phyloP scores from a whole-genome alignment of 805 yeast species.

The Grigorovia jiainica region DNA sequence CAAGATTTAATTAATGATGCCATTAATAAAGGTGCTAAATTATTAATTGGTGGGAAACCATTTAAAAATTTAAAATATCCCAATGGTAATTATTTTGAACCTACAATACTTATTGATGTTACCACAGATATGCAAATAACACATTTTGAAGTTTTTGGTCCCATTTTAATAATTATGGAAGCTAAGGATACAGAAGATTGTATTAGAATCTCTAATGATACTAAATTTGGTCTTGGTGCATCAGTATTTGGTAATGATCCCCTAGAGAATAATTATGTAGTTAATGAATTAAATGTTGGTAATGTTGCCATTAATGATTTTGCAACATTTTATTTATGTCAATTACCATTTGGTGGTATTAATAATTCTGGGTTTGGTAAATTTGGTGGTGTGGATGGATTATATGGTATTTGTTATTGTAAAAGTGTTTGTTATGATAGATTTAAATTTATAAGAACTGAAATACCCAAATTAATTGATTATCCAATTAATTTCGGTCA shows the following conservation, averaged over 20 bases:
- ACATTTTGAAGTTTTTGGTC: slow-evolving; percentile 89
- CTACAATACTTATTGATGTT: slow-evolving; percentile 81
- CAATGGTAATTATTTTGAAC: slow-evolving; percentile 87
- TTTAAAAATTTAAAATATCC: slow-evolving; percentile 87
- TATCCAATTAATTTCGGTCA: slow-evolving; percentile 63
- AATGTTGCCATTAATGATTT: slow-evolving; percentile 96
- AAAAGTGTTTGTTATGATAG: slow-evolving; percentile 84
- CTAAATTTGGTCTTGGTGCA: slow-evolving; percentile 85
- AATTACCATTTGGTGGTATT: slow-evolving; percentile 93
- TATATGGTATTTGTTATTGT: slow-evolving; percentile 78
- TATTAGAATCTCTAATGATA: slow-evolving; percentile 65
- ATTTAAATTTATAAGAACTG: slow-evolving; percentile 56
- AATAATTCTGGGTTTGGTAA: slow-evolving; percentile 94
- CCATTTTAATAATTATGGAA: slow-evolving; percentile 69
- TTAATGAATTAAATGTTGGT: slow-evolving; percentile 63
- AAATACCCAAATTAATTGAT: slow-evolving; percentile 82
- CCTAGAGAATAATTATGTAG: slow-evolving; percentile 49
- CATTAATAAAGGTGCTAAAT: slow-evolving; percentile 67
- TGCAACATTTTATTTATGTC: slow-evolving; percentile 93
- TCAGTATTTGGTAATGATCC: slow-evolving; percentile 73
- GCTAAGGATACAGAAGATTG: slow-evolving; percentile 63
- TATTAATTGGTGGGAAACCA: slow-evolving; percentile 73
- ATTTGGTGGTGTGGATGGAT: slow-evolving; percentile 96
- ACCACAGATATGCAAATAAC: slow-evolving; percentile 71
- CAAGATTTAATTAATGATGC: slow-evolving; percentile 67